Evolutionary conservation across 2,329 filamentous ascomycete genomes (phyloP).

Genomic region (Metarhizium humberi): DNA sequence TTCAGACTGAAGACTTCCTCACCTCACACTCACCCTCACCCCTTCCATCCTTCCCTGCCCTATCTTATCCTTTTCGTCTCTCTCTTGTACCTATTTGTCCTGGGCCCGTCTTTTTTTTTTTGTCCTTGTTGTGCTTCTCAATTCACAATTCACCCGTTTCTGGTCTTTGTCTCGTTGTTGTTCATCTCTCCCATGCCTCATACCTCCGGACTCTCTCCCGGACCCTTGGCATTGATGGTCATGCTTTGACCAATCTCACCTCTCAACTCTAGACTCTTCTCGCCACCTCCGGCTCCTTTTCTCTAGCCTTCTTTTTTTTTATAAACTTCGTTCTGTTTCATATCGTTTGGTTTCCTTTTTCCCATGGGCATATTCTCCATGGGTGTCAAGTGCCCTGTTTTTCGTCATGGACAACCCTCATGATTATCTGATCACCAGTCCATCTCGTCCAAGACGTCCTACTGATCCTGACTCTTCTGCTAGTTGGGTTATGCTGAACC

Average conservation of each 20-base stretch:
- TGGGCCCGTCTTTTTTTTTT: neutral
- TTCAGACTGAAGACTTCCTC: too few relatives aligned
- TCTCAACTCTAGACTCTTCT: neutral
- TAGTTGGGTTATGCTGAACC: slow-evolving; percentile 87
- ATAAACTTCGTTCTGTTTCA: slow-evolving; percentile 5
- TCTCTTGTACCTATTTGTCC: neutral
- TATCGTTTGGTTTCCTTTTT: slow-evolving; percentile 5
- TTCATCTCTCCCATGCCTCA: neutral
- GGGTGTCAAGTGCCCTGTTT: slow-evolving; percentile 18
- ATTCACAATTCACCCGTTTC: neutral
- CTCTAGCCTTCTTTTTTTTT: slow-evolving; percentile 4
- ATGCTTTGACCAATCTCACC: neutral
- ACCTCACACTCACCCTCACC: neutral
- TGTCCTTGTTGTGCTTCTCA: neutral
- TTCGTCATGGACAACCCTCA: slow-evolving; percentile 31
- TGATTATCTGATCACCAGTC: slow-evolving; percentile 30
- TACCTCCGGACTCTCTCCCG: neutral
- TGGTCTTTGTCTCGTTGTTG: neutral
- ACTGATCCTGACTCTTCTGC: slow-evolving; percentile 44
- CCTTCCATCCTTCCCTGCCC: slow-evolving; percentile 1
- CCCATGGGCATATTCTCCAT: slow-evolving; percentile 9
- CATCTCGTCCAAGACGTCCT: slow-evolving; percentile 21
- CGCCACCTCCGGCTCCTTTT: neutral
- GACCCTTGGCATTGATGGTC: slow-evolving; percentile 3
- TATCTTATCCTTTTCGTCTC: neutral